Base-by-base conservation (phyloP, 306 rosid genomes). In the Trichosanthes truncata region DNA sequence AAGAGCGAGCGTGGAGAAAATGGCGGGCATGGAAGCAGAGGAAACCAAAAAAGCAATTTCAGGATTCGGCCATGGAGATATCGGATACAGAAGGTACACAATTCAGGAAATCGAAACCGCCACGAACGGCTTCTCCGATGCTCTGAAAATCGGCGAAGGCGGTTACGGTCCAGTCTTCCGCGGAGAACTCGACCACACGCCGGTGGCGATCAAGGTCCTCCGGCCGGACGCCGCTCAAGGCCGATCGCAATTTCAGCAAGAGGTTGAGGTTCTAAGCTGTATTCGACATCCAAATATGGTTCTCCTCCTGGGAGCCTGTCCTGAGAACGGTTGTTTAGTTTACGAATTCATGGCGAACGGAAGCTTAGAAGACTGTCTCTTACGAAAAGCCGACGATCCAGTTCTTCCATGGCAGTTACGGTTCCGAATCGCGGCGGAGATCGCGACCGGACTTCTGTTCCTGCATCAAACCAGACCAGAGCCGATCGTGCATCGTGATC, bases 281-380 rank as follows among this genome's bases (percentile, higher is more conserved):
- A 89, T 92, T 76, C 78, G 96, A 56, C 98, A 94, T 85, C 98
- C 98, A 72, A 88, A 94, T 90, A 92, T 92, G 97, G 96, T 94
- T 83, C 93, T 92, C 36, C 98, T 94, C 29, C 87, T 94, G 3
- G 97, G 97, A 85, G 97, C 97, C 1, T 94, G 98, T 65, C 94
- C 97, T 0, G 97, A 94, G 72, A 85, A 60, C 15, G 97, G 97
- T 6, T 94, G 98, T 83, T 86, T 92, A 38, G 97, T 92, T 49
- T 94, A 94, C 26, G 98, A 94, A 79, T 85, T 87, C 88, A 90
- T 94, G 98, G 90, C 87, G 11, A 87, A 87, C 13, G 97, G 98
- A 65, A 94, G 98, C 90, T 86, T 94, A 85, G 98, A 94, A 6
- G 96, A 94, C 77, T 79, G 97, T 48, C 97, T 92, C 45, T 92